Evolutionary conservation across 768 basidiomycete genomes (phyloP), one percentile per base, ranked within the genome.

Genomic region (Kwoniella dendrophila): DNA sequence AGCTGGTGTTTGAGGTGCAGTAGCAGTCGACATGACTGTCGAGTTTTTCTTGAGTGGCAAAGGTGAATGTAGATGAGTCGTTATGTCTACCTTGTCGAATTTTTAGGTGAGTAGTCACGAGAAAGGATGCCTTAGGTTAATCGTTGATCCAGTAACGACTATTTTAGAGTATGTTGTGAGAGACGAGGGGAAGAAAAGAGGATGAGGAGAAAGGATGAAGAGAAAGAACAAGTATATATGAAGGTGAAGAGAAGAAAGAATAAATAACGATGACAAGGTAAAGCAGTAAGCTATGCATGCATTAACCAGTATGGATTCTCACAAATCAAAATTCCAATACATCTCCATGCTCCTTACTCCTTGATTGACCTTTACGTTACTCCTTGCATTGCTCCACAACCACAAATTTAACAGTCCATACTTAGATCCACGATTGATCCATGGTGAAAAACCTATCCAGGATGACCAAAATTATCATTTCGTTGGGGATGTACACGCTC

Each of bases 1-100:
- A 29, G 64, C 54, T 29, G 64, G 61, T 18, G 68, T 66, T n/a
- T 45, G 60, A 10, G 60, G 41, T 34, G 53, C 53, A 33, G 48
- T 50, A 18, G 53, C 53, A n/a, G 53, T 43, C 14, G 53, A 54
- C 53, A 54, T 54, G 36, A 16, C 27, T 40, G 53, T 41, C 53
- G 53, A 34, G 20, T 27, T 54, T 20, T 26, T 10, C 7, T 33
- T 16, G 41, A 56, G 55, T 56, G 55, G 55, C 43, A 30, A 54
- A 1, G 52, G 22, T 22, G 43, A 45, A 14, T 40, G 7, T 20
- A 20, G 26, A 11, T 43, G 43, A 24, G 41, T 14, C 7, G 16
- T 8, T 36, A 43, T 43, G 12, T 14, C 12, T 14, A 43, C 20
- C 20, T 14, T 43, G 12, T 43, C 41, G n/a, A 43, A 43, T 43